A percentile compares a stretch with the other conserved stretches of the same genome.
These are phyloP conservation scores for Sinapis alba DNA, from an alignment of 441 rosid genomes.

Conservation along the genomic window DNA sequence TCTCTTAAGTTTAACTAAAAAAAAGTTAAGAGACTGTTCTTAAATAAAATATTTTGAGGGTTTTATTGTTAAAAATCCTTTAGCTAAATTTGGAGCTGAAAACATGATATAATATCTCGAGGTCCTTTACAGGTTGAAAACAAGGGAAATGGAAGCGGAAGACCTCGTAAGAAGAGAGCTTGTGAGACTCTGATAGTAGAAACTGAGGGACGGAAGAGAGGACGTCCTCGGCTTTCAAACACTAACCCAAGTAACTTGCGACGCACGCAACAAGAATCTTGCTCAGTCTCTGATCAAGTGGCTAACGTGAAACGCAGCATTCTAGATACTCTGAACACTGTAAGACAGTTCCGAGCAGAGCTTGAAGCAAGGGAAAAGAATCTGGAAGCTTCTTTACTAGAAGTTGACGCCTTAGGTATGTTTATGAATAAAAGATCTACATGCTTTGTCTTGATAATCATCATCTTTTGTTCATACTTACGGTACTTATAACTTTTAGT, in stretches of 20 bases:
- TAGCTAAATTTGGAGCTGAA: neutral
- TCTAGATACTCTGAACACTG: slow-evolving; percentile 19
- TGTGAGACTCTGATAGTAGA: slow-evolving; percentile 4
- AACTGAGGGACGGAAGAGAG: slow-evolving; percentile 1
- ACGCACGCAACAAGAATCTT: neutral
- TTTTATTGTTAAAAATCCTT: too few relatives aligned
- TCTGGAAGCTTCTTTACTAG: slow-evolving; percentile 19
- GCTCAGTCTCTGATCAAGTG: slow-evolving; percentile 31
- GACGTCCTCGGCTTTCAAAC: neutral
- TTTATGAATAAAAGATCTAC: neutral
- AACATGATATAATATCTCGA: neutral
- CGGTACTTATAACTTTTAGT: neutral
- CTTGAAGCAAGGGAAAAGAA: slow-evolving; percentile 28
- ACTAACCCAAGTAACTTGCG: neutral
- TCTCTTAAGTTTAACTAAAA: too few relatives aligned
- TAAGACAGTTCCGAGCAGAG: slow-evolving; percentile 12
- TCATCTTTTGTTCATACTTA: neutral
- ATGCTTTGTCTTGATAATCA: neutral
- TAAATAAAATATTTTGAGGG: too few relatives aligned
- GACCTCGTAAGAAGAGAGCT: slow-evolving; percentile 27
- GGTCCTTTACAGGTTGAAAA: slow-evolving; percentile 3
- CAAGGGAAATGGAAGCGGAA: neutral
- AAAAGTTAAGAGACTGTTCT: too few relatives aligned
- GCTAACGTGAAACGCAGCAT: slow-evolving; percentile 17
- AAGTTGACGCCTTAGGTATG: slow-evolving; percentile 27